These are phyloP conservation scores for Bigelowiella natans DNA, from an alignment of 78 protist genomes.

Conservation along the genomic window DNA sequence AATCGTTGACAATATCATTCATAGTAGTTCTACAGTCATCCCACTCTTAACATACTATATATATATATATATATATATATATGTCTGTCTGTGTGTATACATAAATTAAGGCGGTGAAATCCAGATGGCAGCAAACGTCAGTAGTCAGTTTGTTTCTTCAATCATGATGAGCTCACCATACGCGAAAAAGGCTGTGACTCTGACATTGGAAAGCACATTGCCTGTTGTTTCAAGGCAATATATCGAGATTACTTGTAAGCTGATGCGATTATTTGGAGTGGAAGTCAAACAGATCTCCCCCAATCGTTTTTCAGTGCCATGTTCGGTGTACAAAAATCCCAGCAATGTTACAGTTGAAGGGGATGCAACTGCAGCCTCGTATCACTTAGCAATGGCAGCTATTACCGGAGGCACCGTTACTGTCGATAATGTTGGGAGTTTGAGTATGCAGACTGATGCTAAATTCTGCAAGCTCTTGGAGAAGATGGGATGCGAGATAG, in stretches of 20 bases:
- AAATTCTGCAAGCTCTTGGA: not conserved
- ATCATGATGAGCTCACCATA: conserved; percentile 57
- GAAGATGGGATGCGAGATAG: too few relatives aligned
- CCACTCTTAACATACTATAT: too few relatives aligned
- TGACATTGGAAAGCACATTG: not conserved
- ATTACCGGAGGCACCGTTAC: not conserved
- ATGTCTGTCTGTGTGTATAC: not conserved
- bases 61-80: not conserved
- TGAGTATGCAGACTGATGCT: not conserved
- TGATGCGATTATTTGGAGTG: not conserved
- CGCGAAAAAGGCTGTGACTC: conserved; percentile 34
- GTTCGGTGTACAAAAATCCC: too few relatives aligned
- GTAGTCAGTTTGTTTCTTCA: conserved; percentile 54
- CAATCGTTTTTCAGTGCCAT: not conserved
- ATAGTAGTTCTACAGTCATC: too few relatives aligned
- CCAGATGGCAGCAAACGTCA: conserved; percentile 15
- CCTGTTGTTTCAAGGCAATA: not conserved
- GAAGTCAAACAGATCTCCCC: not conserved
- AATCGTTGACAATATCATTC: not conserved
- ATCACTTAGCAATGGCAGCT: not conserved
- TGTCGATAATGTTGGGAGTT: not conserved
- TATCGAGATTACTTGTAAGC: not conserved
- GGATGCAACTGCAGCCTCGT: not conserved
- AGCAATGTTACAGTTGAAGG: not conserved
- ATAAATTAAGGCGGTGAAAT: not conserved